These are phyloP conservation scores for Claviceps maximensis DNA, from an alignment of 2,329 filamentous ascomycete species.

Conservation along the genomic window DNA sequence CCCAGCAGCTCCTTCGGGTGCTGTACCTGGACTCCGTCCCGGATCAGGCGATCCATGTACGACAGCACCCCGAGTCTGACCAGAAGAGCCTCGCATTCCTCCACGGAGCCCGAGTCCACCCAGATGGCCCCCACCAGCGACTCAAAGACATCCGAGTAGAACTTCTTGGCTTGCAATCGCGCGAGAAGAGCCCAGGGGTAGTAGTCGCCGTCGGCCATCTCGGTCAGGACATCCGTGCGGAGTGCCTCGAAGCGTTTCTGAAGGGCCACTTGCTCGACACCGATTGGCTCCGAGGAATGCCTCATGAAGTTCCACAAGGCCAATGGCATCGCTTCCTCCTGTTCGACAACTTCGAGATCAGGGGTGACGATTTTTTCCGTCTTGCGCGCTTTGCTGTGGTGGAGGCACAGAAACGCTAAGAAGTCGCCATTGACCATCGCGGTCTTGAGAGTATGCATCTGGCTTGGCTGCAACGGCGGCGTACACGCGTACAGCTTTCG, in stretches of 20 bases:
- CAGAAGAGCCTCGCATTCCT: conserved; percentile 45
- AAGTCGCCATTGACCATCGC: conserved; percentile 71
- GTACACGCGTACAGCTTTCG: conserved; percentile 38
- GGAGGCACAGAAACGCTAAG: conserved; percentile 62
- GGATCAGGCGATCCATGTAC: conserved; percentile 48
- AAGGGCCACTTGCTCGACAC: conserved; percentile 29
- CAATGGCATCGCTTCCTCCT: conserved; percentile 11
- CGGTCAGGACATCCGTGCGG: conserved; percentile 33
- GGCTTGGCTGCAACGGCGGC: conserved; percentile 30
- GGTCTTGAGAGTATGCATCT: conserved; percentile 67
- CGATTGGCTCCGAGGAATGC: conserved; percentile 36
- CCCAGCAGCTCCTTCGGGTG: conserved; percentile 60
- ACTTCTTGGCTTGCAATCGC: conserved; percentile 55
- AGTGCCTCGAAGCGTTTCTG: conserved; percentile 33
- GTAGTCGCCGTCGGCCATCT: conserved; percentile 32
- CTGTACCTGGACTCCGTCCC: conserved; percentile 40
- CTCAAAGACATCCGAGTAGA: conserved; percentile 76
- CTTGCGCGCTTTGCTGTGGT: conserved; percentile 11
- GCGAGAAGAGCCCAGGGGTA: conserved; percentile 72
- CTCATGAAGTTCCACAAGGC: conserved; percentile 61
- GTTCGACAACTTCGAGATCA: conserved; percentile 8
- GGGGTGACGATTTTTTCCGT: conserved; percentile 11
- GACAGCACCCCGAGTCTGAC: conserved; percentile 50
- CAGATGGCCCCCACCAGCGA: conserved; percentile 69
- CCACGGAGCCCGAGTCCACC: conserved; percentile 58